Percentiles rank a stretch among this genome's conserved stretches.
Evolutionary conservation across 1,284 basidiomycete species (phyloP).

Genomic region (Tilletia horrida): DNA sequence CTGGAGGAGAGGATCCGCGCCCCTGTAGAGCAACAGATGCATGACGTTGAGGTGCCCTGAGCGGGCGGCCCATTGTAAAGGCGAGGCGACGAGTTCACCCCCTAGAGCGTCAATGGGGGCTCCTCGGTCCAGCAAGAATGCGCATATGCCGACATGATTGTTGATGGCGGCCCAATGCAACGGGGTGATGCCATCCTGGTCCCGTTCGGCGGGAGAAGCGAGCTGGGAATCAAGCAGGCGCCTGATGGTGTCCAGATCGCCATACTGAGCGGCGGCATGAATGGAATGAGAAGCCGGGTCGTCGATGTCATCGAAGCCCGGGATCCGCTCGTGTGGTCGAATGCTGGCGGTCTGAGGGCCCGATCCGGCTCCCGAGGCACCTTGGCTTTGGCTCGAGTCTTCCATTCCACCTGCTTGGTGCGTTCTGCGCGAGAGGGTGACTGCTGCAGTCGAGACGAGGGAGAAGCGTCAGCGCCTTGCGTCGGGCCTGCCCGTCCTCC

Average conservation of each 20-base stretch:
- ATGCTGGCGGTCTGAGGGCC: background rate
- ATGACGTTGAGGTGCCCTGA: constrained; percentile 94
- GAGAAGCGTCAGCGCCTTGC: too few species aligned
- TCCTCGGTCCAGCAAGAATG: constrained; percentile 74
- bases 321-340: constrained; percentile 11
- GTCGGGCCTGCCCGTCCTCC: too few species aligned
- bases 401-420: too few species aligned
- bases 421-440: too few species aligned
- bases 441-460: too few species aligned
- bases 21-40: constrained; percentile 79
- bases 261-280: constrained; percentile 81
- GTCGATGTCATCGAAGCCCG: constrained; percentile 12
- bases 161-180: constrained; percentile 97
- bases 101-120: constrained; percentile 91
- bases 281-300: constrained; percentile 58
- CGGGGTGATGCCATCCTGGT: constrained; percentile 86
- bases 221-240: constrained; percentile 70
- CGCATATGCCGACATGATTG: constrained; percentile 62
- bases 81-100: constrained; percentile 90
- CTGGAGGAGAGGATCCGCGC: constrained; percentile 83
- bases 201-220: constrained; percentile 73
- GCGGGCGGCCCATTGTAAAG: constrained; percentile 93
- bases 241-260: constrained; percentile 70
- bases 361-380: background rate
- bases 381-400: too few species aligned